Conservation (phyloP, 1,284 basidiomycete species). For the Rhizopogon hawkerae region DNA sequence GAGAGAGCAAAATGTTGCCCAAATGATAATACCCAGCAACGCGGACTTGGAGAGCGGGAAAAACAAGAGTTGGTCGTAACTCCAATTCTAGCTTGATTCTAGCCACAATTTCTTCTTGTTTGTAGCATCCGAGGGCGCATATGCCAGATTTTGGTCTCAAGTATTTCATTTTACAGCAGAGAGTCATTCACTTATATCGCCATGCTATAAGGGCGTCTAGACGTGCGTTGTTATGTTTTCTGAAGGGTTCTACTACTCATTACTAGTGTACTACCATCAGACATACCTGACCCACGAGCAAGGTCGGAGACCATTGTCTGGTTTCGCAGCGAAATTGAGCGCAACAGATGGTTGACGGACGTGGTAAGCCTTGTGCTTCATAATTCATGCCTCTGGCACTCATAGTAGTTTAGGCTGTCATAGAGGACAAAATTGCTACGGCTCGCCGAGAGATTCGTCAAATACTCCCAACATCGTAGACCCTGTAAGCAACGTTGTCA, state of each 20-base stretch:
- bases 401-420: slow-evolving; percentile 29
- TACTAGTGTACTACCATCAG: slow-evolving; percentile 29
- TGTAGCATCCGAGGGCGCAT: slow-evolving; percentile 3
- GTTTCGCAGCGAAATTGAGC: slow-evolving; percentile 66
- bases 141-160: slow-evolving; percentile 45
- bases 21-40: slow-evolving; percentile 9
- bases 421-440: slow-evolving; percentile 43
- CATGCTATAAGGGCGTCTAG: slow-evolving; percentile 56
- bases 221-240: slow-evolving; percentile 31
- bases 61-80: slow-evolving; percentile 4
- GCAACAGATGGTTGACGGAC: slow-evolving; percentile 49
- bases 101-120: slow-evolving; percentile 18
- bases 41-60: slow-evolving; percentile 8
- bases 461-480: slow-evolving; percentile 27
- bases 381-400: slow-evolving; percentile 11
- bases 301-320: slow-evolving; percentile 60
- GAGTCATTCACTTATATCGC: slow-evolving; percentile 56
- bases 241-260: slow-evolving; percentile 4
- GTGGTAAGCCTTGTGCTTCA: slow-evolving; percentile 32
- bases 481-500: not conserved
- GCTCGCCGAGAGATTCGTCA: slow-evolving; percentile 48
- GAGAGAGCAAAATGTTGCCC: slow-evolving; percentile 4
- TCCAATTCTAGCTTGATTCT: slow-evolving; percentile 2
- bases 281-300: slow-evolving; percentile 49
- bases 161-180: slow-evolving; percentile 64